phyloP scores from a whole-genome alignment of 805 yeast genomes.

The Maudiozyma barnettii region DNA sequence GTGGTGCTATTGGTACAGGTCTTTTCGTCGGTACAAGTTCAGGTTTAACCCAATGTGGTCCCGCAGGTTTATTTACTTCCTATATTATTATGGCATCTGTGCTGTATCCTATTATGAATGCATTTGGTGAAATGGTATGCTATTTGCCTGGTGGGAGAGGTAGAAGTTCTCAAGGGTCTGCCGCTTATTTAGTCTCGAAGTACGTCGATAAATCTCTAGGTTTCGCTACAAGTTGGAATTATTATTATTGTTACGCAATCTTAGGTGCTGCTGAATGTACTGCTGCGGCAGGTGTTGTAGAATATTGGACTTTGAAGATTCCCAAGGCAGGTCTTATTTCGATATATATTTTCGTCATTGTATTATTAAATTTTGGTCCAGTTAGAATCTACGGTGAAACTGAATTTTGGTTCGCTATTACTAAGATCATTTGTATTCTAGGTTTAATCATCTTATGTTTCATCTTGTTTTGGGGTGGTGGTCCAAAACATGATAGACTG shows the following conservation, averaged over 20 bases:
- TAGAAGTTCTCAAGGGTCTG: conserved; percentile 43
- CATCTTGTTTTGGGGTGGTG: conserved; percentile 43
- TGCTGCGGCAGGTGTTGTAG: conserved; percentile 54
- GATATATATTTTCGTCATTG: conserved; percentile 40
- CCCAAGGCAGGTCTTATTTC: conserved; percentile 56
- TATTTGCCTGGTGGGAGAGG: conserved; percentile 40
- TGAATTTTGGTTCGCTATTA: conserved; percentile 34
- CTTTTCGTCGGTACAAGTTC: conserved; percentile 66
- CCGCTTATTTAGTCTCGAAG: conserved; percentile 48
- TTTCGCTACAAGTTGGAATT: conserved; percentile 54
- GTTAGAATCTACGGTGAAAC: conserved; percentile 40
- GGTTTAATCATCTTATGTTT: conserved; percentile 39
- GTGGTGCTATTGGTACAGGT: conserved; percentile 81
- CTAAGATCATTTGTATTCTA: conserved; percentile 37
- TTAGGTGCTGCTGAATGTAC: conserved; percentile 51
- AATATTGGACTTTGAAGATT: conserved; percentile 44
- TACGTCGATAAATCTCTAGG: conserved; percentile 53
- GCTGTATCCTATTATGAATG: conserved; percentile 55
- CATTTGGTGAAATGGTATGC: conserved; percentile 61
- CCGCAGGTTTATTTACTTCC: conserved; percentile 56
- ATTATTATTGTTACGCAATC: conserved; percentile 40
- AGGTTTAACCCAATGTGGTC: conserved; percentile 58
- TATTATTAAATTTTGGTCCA: conserved; percentile 41
- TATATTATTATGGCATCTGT: conserved; percentile 54
- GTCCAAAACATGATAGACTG: conserved; percentile 38